Percentiles rank a stretch among this genome's conserved stretches.
Conservation (phyloP, 2,329 filamentous ascomycete genomes). For the Ophiostoma sp. region DNA sequence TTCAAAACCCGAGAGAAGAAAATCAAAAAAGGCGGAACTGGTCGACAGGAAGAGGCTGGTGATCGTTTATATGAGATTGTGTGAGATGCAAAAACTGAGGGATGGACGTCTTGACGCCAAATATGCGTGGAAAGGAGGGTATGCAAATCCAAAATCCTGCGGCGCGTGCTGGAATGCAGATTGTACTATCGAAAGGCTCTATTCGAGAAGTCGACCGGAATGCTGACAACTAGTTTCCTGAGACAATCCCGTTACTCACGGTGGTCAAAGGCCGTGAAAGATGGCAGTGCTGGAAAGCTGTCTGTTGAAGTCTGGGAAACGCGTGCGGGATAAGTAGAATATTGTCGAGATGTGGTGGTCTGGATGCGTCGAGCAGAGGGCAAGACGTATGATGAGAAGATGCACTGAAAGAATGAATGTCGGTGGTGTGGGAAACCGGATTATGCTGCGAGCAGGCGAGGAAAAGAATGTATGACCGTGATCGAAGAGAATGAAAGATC, state of each 20-base stretch:
- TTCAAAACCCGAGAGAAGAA: neutral
- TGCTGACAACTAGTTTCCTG: neutral
- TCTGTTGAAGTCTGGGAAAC: neutral
- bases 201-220: neutral
- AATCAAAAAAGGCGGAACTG: neutral
- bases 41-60: constrained; percentile 7
- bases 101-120: neutral
- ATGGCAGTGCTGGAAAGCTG: neutral
- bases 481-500: constrained; percentile 16
- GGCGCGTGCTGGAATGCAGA: constrained; percentile 21
- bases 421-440: neutral
- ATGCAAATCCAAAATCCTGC: neutral
- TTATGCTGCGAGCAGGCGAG: neutral
- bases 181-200: neutral
- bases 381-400: constrained; percentile 1
- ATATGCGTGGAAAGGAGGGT: neutral
- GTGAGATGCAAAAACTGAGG: neutral
- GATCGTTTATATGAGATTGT: constrained; percentile 4
- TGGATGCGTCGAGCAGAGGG: constrained; percentile 4
- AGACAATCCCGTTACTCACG: neutral
- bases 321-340: constrained; percentile 1
- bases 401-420: neutral
- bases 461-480: constrained; percentile 6
- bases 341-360: constrained; percentile 1
- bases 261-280: neutral